A percentile compares a stretch with the other conserved stretches of the same genome.
These are phyloP conservation scores for Paramecium sonneborni DNA, from an alignment of 73 alveolate species.

Conservation along the genomic window DNA sequence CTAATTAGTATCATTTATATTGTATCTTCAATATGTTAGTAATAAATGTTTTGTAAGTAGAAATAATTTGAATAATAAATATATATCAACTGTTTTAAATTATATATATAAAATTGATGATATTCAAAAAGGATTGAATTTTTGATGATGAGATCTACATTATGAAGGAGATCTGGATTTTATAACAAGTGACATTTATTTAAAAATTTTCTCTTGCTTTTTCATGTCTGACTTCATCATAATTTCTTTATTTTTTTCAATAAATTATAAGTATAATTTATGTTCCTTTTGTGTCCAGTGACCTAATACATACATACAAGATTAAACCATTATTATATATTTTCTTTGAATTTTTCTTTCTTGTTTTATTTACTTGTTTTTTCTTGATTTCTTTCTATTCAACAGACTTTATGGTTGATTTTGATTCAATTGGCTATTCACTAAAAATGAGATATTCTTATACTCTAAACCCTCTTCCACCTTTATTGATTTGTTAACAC, in stretches of 20 bases:
- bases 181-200: conserved; percentile 19
- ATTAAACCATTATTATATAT: not conserved
- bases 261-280: not conserved
- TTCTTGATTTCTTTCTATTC: not conserved
- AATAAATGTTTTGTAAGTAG: not conserved
- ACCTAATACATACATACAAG: not conserved
- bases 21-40: not conserved
- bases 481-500: not conserved
- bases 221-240: conserved; percentile 35
- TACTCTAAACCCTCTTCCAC: conserved; percentile 3
- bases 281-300: conserved; percentile 51
- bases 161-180: conserved; percentile 25
- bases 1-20: not conserved
- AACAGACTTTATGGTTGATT: not conserved
- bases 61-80: not conserved
- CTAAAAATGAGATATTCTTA: not conserved
- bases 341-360: not conserved
- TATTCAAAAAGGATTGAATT: conserved; percentile 25
- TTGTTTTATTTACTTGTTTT: not conserved
- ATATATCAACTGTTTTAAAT: not conserved
- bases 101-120: not conserved
- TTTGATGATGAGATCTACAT: conserved; percentile 47
- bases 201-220: not conserved
- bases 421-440: conserved; percentile 9
- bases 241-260: not conserved